Evolutionary conservation across 768 basidiomycete genomes (phyloP), one percentile per base, ranked within the genome.

Genomic region (Lenzites betulinus): DNA sequence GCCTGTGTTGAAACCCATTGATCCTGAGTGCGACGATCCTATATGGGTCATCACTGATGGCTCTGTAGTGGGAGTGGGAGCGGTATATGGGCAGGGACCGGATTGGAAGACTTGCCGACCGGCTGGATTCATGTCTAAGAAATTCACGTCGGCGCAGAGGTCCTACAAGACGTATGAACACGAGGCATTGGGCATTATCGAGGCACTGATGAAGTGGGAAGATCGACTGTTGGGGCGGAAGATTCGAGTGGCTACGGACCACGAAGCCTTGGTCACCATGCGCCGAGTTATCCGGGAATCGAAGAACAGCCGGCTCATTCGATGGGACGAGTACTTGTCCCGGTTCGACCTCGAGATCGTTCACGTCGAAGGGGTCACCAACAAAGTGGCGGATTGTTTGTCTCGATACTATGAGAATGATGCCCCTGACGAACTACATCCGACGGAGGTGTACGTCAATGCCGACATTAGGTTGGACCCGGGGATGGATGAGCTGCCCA

Each of bases 271-370:
- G 11, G 30, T 33, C 7, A n/a, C n/a, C n/a, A n/a, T n/a, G n/a
- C n/a, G 70, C 63, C 0, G n/a, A n/a, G n/a, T n/a, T n/a, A n/a
- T n/a, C n/a, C n/a, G n/a, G n/a, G n/a, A n/a, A n/a, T n/a, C n/a
- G n/a, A 63, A 67, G 23, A 23, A 41, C 12, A 39, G 59, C 7
- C 61, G 70, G 11, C 75, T 71, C 46, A 39, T 53, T 4, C 51
- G 70, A 6, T 77, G 75, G 74, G 62, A 62, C 28, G 71, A 77
- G 18, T 76, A 69, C 50, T 22, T 76, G 15, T 62, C 59, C 0
- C 15, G 61, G 1, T 76, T 76, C 51, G 59, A 75, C 44, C 66
- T 60, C 38, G 63, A 71, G 16, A 70, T 73, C 5, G 18, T 23
- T 9, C 68, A 73, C 59, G 67, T 71, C 0, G 61, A 67, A 16